Evolutionary conservation across 306 rosid species (phyloP).

Genomic region (Senna siamea): DNA sequence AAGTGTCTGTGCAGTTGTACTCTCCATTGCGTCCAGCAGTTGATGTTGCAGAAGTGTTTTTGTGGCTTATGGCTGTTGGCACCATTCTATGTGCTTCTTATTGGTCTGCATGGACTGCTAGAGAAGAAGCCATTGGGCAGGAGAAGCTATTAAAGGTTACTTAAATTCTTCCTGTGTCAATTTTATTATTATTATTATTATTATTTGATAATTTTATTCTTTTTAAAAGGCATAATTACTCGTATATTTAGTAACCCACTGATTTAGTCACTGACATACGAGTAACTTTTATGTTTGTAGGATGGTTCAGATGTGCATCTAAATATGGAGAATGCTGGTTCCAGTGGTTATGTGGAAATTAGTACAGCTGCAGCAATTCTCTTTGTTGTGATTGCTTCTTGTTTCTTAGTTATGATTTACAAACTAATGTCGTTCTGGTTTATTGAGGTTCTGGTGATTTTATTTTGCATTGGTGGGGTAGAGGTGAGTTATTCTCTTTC

Average conservation of each 20-base stretch:
- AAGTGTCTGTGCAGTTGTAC: constrained; percentile 93
- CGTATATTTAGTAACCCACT: constrained; percentile 23
- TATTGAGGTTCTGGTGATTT: constrained; percentile 82
- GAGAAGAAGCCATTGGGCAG: constrained; percentile 74
- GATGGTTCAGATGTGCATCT: constrained; percentile 73
- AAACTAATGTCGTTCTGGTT: constrained; percentile 89
- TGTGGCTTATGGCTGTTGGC: constrained; percentile 98
- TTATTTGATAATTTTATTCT: constrained; percentile 16
- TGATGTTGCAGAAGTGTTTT: constrained; percentile 92
- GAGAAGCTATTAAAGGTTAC: constrained; percentile 86
- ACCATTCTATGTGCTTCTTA: constrained; percentile 86
- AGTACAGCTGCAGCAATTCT: constrained; percentile 74
- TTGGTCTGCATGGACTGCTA: constrained; percentile 95
- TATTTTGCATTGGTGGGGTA: constrained; percentile 90
- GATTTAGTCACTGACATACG: constrained; percentile 18
- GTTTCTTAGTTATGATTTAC: constrained; percentile 89
- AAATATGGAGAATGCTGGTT: constrained; percentile 55
- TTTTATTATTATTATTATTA: not conserved
- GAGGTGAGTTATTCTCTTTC: constrained; percentile 63
- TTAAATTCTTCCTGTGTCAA: constrained; percentile 25
- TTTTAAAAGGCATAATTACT: constrained; percentile 25
- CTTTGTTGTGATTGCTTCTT: constrained; percentile 86
- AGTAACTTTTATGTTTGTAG: constrained; percentile 49
- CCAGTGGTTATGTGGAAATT: constrained; percentile 79
- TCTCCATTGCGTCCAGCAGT: constrained; percentile 84